Conservation (phyloP, 164 flowering plant species). For the Dillenia turbinata region DNA sequence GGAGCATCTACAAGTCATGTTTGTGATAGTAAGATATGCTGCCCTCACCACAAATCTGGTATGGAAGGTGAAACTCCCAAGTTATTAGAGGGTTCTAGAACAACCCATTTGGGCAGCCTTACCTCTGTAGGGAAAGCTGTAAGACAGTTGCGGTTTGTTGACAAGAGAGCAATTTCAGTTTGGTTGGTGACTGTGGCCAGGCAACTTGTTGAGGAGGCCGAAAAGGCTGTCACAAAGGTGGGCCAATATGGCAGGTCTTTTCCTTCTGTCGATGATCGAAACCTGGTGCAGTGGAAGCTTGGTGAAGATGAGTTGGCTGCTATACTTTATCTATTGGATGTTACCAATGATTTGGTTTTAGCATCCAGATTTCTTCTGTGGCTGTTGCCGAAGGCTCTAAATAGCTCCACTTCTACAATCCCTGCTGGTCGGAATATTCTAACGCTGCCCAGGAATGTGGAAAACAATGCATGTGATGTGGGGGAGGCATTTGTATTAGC, state of each 20-base stretch:
- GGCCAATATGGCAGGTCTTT: constrained; percentile 51
- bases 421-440: constrained; percentile 57
- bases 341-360: constrained; percentile 60
- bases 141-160: constrained; percentile 54
- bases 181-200: constrained; percentile 66
- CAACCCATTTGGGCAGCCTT: constrained; percentile 36
- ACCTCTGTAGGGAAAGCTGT: constrained; percentile 63
- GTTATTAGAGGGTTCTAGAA: constrained; percentile 31
- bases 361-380: constrained; percentile 77
- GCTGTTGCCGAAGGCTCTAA: constrained; percentile 73
- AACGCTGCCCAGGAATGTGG: constrained; percentile 51
- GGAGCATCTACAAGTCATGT: constrained; percentile 98
- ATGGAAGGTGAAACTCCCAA: constrained; percentile 56
- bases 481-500: constrained; percentile 85
- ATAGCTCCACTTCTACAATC: constrained; percentile 36
- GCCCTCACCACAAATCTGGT: constrained; percentile 72
- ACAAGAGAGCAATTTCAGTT: constrained; percentile 51
- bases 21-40: constrained; percentile 73
- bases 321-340: constrained; percentile 77
- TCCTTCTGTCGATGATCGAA: constrained; percentile 48
- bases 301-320: constrained; percentile 80
- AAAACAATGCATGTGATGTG: constrained; percentile 63
- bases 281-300: constrained; percentile 66
- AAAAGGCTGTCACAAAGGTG: constrained; percentile 41
- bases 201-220: constrained; percentile 69